Percentiles rank a stretch among this genome's conserved stretches.
These are phyloP conservation scores for Cryptococcus neoformans DNA, from an alignment of 1,284 basidiomycete genomes.

Conservation along the genomic window DNA sequence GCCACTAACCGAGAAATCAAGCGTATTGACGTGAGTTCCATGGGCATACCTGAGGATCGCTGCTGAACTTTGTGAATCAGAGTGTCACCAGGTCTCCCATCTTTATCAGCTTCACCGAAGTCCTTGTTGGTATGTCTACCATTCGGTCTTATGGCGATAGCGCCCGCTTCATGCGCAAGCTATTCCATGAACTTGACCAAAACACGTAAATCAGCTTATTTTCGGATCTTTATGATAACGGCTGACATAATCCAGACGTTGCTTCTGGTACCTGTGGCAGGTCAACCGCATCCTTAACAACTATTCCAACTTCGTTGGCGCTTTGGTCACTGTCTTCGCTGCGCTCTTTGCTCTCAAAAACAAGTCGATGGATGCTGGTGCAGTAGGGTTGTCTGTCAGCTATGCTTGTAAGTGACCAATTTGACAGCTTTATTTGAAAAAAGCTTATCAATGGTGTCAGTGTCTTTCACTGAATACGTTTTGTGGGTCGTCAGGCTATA, in stretches of 20 bases:
- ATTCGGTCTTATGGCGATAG: constrained; percentile 55
- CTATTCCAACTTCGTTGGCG: constrained; percentile 51
- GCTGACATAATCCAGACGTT: constrained; percentile 18
- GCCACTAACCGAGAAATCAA: constrained; percentile 55
- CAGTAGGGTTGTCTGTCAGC: constrained; percentile 41
- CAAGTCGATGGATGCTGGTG: constrained; percentile 45
- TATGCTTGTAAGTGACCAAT: constrained; percentile 34
- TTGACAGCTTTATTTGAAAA: no score
- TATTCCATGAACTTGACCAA: constrained; percentile 51
- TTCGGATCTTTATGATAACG: background rate
- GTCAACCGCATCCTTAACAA: constrained; percentile 52
- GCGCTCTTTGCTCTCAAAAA: constrained; percentile 49
- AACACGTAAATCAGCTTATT: constrained; percentile 42
- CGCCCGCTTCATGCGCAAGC: constrained; percentile 50
- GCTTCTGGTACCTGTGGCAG: constrained; percentile 50
- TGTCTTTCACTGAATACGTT: constrained; percentile 51
- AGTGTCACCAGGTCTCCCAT: constrained; percentile 55
- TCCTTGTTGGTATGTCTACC: constrained; percentile 51
- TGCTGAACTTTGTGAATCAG: constrained; percentile 9
- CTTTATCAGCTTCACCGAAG: constrained; percentile 55
- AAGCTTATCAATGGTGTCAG: constrained; percentile 22
- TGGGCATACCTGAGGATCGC: background rate
- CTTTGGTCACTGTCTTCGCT: constrained; percentile 51
- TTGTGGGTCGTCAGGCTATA: constrained; percentile 54
- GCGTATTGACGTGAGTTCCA: constrained; percentile 51